Percentiles rank a stretch among this genome's conserved stretches.
phyloP scores from a whole-genome alignment of 169 alveolate genomes.

The Eimeria falciformis region DNA sequence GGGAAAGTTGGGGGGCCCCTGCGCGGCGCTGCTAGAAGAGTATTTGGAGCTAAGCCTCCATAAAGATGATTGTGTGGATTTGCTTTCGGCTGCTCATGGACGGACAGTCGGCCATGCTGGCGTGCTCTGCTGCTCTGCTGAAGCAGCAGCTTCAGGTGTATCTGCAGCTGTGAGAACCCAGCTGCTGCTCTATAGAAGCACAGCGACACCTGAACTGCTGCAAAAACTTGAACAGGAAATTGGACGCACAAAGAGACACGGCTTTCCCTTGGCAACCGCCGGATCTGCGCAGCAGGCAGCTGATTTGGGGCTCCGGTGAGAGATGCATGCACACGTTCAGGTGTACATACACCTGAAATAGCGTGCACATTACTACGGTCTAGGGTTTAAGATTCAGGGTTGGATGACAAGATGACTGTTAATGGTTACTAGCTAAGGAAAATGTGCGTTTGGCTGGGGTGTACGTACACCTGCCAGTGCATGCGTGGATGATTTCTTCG shows the following conservation, averaged over 20 bases:
- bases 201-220: slow-evolving; percentile 33
- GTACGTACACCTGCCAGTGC: not conserved
- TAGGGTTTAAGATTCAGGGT: no score
- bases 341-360: no score
- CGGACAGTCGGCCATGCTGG: slow-evolving; percentile 21
- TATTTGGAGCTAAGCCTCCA: slow-evolving; percentile 29
- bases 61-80: slow-evolving; percentile 63
- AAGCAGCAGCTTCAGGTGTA: not conserved
- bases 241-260: slow-evolving; percentile 51
- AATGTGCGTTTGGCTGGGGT: no score
- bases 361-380: no score
- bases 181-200: slow-evolving; percentile 57
- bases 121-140: slow-evolving; percentile 35
- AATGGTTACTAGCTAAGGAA: no score
- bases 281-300: slow-evolving; percentile 21
- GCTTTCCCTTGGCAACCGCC: slow-evolving; percentile 18
- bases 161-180: slow-evolving; percentile 42
- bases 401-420: no score
- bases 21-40: slow-evolving; percentile 62
- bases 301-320: slow-evolving; percentile 35
- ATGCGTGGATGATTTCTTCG: not conserved
- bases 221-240: slow-evolving; percentile 46
- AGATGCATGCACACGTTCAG: not conserved
- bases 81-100: slow-evolving; percentile 61
- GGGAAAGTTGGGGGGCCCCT: slow-evolving; percentile 71